Conservation (phyloP, 139 green algal species). For the Spirogloea muscicola region DNA sequence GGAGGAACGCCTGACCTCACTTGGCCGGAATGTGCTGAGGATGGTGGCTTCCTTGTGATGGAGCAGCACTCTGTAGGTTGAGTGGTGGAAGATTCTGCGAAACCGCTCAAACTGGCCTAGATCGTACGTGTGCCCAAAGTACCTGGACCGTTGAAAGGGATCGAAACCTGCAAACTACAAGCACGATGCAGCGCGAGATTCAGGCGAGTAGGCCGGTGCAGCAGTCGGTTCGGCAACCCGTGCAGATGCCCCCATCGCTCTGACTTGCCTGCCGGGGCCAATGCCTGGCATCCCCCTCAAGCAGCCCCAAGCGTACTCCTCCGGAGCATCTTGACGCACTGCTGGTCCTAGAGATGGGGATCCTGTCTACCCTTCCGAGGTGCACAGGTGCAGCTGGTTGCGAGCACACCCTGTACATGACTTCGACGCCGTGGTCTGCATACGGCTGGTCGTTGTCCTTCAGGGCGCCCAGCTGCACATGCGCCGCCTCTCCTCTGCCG, state of each 20-base stretch:
- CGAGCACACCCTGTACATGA: conserved; percentile 47
- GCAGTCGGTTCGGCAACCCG: too few species aligned
- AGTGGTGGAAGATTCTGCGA: conserved; percentile 31
- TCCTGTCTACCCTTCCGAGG: too few species aligned
- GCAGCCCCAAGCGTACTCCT: too few species aligned
- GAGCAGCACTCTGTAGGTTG: conserved; percentile 31
- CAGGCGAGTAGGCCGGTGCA: background rate
- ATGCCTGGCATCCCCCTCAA: too few species aligned
- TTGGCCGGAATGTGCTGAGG: conserved; percentile 14
- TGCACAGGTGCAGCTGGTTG: too few species aligned
- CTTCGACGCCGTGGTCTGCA: conserved; percentile 42
- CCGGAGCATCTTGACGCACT: too few species aligned
- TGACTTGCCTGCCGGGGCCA: too few species aligned
- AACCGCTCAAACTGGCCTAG: conserved; percentile 45
- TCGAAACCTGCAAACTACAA: conserved; percentile 37
- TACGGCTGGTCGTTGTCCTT: conserved; percentile 39
- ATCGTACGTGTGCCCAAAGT: conserved; percentile 26
- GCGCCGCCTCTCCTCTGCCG: conserved; percentile 24
- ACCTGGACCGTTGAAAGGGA: conserved; percentile 32
- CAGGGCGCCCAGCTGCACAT: conserved; percentile 34
- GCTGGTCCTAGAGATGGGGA: too few species aligned
- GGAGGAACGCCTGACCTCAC: too few species aligned
- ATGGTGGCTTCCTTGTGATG: background rate
- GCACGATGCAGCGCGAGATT: background rate
- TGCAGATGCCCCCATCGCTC: too few species aligned